Conservation (phyloP, 2,329 filamentous ascomycete genomes). For the Curvularia sp. region DNA sequence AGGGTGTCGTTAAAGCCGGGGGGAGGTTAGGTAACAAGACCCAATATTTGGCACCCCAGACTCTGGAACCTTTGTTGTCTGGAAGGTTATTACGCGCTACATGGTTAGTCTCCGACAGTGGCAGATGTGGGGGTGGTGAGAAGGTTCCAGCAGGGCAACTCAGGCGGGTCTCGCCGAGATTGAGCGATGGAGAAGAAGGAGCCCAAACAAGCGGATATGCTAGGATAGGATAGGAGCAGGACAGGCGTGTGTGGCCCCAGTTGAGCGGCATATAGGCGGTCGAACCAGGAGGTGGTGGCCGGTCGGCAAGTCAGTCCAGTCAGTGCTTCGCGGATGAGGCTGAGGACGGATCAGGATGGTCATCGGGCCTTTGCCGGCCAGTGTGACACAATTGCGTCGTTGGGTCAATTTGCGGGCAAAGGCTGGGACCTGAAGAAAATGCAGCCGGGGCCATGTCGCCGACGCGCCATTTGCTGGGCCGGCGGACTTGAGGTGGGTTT, state of each 20-base stretch:
- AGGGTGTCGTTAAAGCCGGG: neutral
- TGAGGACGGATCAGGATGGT: slow-evolving; percentile 6
- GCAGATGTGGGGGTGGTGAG: slow-evolving; percentile 1
- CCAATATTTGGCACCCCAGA: slow-evolving; percentile 7
- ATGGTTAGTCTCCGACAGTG: slow-evolving; percentile 12
- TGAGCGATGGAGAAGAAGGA: slow-evolving; percentile 4
- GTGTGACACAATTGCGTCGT: slow-evolving; percentile 15
- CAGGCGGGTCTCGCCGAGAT: slow-evolving; percentile 18
- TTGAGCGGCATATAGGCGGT: slow-evolving; percentile 8
- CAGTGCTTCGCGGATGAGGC: neutral
- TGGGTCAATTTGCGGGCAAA: slow-evolving; percentile 5
- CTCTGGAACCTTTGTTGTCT: slow-evolving; percentile 18
- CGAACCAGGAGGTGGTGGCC: slow-evolving; percentile 3
- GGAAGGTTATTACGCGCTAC: slow-evolving; percentile 14
- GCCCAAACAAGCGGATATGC: neutral
- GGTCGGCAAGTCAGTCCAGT: neutral
- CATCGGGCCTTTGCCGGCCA: slow-evolving; percentile 16
- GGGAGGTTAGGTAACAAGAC: neutral
- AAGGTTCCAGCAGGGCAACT: slow-evolving; percentile 12
- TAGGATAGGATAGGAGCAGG: neutral
- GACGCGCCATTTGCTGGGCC: slow-evolving; percentile 12
- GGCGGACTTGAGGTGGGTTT: slow-evolving; percentile 5
- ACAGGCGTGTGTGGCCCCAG: slow-evolving; percentile 1
- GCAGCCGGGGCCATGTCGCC: slow-evolving; percentile 13
- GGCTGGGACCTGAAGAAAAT: slow-evolving; percentile 4